These are phyloP conservation scores for Diaporthe longicolla DNA, from an alignment of 2,329 filamentous ascomycete genomes.

Conservation along the genomic window DNA sequence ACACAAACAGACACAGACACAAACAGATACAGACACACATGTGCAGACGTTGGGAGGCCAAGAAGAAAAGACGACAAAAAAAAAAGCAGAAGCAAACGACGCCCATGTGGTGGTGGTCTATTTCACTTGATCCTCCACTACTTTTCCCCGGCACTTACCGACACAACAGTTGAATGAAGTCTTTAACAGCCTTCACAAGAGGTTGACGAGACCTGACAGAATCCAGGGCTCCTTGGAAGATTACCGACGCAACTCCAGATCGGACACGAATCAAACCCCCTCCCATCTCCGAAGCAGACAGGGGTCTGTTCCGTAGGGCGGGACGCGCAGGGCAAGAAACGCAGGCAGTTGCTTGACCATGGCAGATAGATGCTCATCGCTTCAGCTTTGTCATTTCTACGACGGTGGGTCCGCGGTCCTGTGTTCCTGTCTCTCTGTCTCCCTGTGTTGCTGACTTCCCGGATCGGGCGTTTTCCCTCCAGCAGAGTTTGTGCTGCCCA, in stretches of 20 bases:
- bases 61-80: not conserved
- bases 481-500: conserved; percentile 15
- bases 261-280: not conserved
- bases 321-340: not conserved
- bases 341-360: not conserved
- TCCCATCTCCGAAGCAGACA: conserved; percentile 30
- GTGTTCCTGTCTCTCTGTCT: not conserved
- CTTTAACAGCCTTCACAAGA: too few relatives aligned
- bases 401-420: not conserved
- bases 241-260: not conserved
- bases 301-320: conserved; percentile 5
- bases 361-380: not conserved
- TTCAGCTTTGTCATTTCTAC: not conserved
- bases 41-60: not conserved
- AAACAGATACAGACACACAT: not conserved
- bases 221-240: too few relatives aligned
- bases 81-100: not conserved
- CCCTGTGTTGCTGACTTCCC: too few relatives aligned
- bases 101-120: conserved; percentile 6
- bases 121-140: not conserved
- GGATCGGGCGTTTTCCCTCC: conserved; percentile 20
- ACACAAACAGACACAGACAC: not conserved
- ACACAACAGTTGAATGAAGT: too few relatives aligned
- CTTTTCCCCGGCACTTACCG: too few relatives aligned
- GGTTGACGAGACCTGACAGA: too few relatives aligned